phyloP scores from a whole-genome alignment of 176 grass and related monocot species.

The Musa acuminata region DNA sequence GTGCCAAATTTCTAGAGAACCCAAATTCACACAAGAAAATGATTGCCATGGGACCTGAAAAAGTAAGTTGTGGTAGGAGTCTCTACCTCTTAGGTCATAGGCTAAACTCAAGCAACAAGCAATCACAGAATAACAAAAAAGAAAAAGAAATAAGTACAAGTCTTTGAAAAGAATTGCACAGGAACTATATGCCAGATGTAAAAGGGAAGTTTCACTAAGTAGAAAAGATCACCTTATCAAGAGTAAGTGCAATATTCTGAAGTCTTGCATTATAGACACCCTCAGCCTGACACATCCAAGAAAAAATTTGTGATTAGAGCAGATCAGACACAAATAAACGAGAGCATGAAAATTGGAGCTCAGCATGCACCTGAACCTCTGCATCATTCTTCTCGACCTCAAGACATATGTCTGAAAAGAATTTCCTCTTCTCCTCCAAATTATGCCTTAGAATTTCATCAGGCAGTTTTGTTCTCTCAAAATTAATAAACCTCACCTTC shows the following conservation, averaged over 20 bases:
- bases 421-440: slow-evolving; percentile 86
- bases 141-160: background rate
- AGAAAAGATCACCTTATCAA: slow-evolving; percentile 64
- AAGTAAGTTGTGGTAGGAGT: background rate
- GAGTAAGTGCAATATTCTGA: slow-evolving; percentile 86
- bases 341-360: slow-evolving; percentile 17
- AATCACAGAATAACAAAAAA: background rate
- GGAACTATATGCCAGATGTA: background rate
- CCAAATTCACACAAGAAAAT: no score
- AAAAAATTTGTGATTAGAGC: slow-evolving; percentile 5
- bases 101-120: no score
- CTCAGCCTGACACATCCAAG: slow-evolving; percentile 47
- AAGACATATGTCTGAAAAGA: slow-evolving; percentile 78
- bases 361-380: slow-evolving; percentile 65
- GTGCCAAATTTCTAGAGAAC: background rate
- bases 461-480: slow-evolving; percentile 85
- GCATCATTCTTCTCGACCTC: slow-evolving; percentile 79
- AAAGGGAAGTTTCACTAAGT: background rate
- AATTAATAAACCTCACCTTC: slow-evolving; percentile 93
- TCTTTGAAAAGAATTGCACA: background rate
- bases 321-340: background rate
- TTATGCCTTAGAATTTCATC: slow-evolving; percentile 78
- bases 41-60: no score
- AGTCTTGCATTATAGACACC: slow-evolving; percentile 91
- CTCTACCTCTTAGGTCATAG: background rate